Conservation (phyloP, 2,329 filamentous ascomycete species). For the Alternaria arborescens region DNA sequence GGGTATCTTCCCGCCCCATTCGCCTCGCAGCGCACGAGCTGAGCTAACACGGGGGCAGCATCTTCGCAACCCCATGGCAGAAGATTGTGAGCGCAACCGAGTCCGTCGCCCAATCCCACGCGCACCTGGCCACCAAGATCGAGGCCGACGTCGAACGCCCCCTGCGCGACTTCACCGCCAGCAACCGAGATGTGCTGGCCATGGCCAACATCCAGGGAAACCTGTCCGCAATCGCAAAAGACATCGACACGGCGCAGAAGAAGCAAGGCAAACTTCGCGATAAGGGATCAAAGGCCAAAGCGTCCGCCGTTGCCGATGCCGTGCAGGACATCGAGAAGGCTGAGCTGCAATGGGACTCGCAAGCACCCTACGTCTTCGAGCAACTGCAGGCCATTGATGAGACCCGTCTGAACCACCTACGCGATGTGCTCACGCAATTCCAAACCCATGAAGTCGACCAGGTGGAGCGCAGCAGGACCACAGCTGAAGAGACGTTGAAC, state of each 20-base stretch:
- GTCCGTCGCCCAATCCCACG: constrained; percentile 82
- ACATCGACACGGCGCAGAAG: constrained; percentile 83
- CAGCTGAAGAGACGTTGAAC: constrained; percentile 81
- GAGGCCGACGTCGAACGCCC: constrained; percentile 88
- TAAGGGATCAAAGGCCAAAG: constrained; percentile 79
- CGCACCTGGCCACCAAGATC: constrained; percentile 79
- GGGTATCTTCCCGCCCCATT: constrained; percentile 69
- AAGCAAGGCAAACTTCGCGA: constrained; percentile 83
- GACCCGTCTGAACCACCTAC: constrained; percentile 84
- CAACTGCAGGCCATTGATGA: constrained; percentile 91
- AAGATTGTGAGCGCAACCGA: constrained; percentile 83
- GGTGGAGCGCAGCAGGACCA: constrained; percentile 76
- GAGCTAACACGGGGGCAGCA: constrained; percentile 62
- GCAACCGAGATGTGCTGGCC: constrained; percentile 77
- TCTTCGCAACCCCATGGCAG: constrained; percentile 91
- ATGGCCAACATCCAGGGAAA: constrained; percentile 85
- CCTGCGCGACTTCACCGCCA: constrained; percentile 76
- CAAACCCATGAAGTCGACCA: constrained; percentile 92
- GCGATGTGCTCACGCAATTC: constrained; percentile 89
- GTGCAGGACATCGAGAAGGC: constrained; percentile 77
- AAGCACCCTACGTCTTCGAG: constrained; percentile 94
- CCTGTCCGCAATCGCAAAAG: constrained; percentile 79
- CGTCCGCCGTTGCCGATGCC: constrained; percentile 79
- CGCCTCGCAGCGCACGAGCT: constrained; percentile 24
- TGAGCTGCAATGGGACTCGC: constrained; percentile 88